Base-by-base conservation (phyloP, 2,329 filamentous ascomycete species). In the Nemania diffusa region DNA sequence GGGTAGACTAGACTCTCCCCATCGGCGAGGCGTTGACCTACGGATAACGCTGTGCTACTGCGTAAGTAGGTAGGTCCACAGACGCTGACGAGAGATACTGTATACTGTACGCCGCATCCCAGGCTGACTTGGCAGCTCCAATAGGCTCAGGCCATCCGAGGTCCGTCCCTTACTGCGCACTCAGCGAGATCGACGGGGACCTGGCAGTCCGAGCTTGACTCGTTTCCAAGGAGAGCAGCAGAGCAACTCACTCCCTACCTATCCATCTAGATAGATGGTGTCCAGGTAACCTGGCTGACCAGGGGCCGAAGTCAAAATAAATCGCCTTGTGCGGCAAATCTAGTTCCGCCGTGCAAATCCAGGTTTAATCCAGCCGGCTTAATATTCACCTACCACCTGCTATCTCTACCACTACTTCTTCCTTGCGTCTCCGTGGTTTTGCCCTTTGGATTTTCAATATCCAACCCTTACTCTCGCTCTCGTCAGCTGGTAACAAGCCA, bases 141-240 rank as follows among this genome's bases (percentile, higher is more conserved):
- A 62, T 59, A 62, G 62, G 53, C 58, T 55, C 55, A 46, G 32
- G 55, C 61, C 42, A 13, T 60, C 51, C 62, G 50, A 57, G 46
- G 15, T 57, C 52, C 51, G 37, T 37, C 42, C 20, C 13, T 40
- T 15, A 9, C 37, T 5, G 11, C 8, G 15, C 13, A 15, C 37
- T 15, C n/a, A n/a, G n/a, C n/a, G n/a, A n/a, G n/a, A n/a, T n/a
- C n/a, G n/a, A n/a, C n/a, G n/a, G n/a, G n/a, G n/a, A n/a, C n/a
- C n/a, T n/a, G n/a, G n/a, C n/a, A n/a, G n/a, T 9, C 34, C 17
- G 34, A 32, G 50, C 50, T 64, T 64, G 65, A 67, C 55, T 63
- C 55, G 64, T 53, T 53, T 32, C 37, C 11, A 15, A 7, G n/a
- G 5, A 51, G 5, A 7, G 29, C 24, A 51, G 24, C 44, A 40